Conservation (phyloP, 129 eudicot genomes). For the Apium graveolens region DNA sequence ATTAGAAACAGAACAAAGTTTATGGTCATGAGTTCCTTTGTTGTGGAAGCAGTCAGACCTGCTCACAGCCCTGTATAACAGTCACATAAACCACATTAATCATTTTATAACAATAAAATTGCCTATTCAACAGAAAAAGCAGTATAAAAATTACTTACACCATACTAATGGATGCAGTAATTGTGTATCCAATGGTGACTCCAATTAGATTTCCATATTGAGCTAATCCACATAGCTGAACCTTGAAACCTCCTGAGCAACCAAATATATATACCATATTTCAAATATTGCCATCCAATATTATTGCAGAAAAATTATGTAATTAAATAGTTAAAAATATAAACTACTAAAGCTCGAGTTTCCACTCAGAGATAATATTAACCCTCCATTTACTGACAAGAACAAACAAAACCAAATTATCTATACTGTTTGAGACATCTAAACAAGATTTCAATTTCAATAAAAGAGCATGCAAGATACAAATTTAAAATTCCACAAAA, state of each 20-base stretch:
- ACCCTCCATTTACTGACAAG: not conserved
- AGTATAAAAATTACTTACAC: slow-evolving; percentile 42
- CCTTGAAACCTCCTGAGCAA: slow-evolving; percentile 59
- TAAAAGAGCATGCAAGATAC: not conserved
- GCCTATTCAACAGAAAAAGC: not conserved
- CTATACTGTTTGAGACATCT: not conserved
- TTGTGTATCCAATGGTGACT: slow-evolving; percentile 85
- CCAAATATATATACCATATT: not conserved
- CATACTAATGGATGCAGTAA: slow-evolving; percentile 92
- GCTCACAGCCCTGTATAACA: slow-evolving; percentile 54
- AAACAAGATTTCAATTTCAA: not conserved
- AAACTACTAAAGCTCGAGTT: not conserved
- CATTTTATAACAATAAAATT: not conserved
- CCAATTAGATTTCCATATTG: slow-evolving; percentile 76
- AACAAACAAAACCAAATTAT: not conserved
- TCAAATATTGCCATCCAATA: too few relatives aligned
- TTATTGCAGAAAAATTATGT: too few relatives aligned
- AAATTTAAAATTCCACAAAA: not conserved
- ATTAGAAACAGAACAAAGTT: slow-evolving; percentile 30
- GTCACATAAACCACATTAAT: not conserved
- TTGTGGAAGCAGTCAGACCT: slow-evolving; percentile 69
- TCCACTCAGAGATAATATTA: not conserved
- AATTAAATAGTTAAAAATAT: too few relatives aligned
- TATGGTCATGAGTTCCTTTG: slow-evolving; percentile 29
- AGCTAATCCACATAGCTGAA: slow-evolving; percentile 81